These are phyloP conservation scores for Pelagophyceae sp. DNA, from an alignment of 352 stramenopile species.

Conservation along the genomic window DNA sequence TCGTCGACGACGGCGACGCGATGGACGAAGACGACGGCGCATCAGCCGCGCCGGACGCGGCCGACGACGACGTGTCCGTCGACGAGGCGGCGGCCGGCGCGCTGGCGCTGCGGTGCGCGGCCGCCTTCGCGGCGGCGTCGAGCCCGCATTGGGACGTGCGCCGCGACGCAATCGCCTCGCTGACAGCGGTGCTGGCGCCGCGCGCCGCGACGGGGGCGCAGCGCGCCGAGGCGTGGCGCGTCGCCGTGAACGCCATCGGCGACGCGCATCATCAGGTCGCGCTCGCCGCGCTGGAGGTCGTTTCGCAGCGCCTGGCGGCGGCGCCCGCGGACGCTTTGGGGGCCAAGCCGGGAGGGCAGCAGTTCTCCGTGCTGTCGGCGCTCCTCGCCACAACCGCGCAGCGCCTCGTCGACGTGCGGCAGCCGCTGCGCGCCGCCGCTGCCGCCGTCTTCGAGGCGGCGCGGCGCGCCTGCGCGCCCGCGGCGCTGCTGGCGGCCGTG, in stretches of 20 bases:
- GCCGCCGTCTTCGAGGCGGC: background rate
- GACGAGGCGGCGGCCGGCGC: background rate
- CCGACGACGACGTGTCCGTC: background rate
- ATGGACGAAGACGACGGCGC: background rate
- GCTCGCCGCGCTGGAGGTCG: background rate
- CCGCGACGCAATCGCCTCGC: background rate
- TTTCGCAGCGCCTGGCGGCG: background rate
- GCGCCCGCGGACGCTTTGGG: background rate
- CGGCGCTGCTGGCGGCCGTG: background rate
- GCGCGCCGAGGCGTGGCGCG: background rate
- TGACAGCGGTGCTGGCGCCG: background rate
- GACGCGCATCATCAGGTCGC: constrained; percentile 12
- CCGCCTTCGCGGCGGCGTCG: background rate
- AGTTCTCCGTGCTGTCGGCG: background rate
- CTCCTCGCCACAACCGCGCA: background rate
- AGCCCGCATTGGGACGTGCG: constrained; percentile 10
- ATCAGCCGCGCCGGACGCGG: background rate
- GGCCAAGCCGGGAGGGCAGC: background rate
- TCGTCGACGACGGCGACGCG: background rate
- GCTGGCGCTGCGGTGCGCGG: background rate
- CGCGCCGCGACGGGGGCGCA: background rate
- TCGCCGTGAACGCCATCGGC: background rate
- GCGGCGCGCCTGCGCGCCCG: background rate
- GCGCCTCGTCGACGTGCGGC: background rate
- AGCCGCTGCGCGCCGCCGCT: background rate